Evolutionary conservation across 2,329 filamentous ascomycete genomes (phyloP).

Genomic region (Fusarium sp.): DNA sequence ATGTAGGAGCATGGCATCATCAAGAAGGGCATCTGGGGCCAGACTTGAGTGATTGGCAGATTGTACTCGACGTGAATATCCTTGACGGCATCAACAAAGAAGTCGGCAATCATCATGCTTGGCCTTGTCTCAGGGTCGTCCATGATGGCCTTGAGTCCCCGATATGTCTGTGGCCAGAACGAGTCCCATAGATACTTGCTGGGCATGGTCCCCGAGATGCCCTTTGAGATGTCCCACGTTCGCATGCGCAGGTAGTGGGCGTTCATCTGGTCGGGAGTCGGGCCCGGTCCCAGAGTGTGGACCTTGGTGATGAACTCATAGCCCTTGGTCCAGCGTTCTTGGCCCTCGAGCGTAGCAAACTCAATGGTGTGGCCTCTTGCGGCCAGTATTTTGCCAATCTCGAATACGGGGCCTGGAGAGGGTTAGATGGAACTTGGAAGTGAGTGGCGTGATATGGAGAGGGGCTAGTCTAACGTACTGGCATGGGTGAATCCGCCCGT

Average conservation of each 20-base stretch:
- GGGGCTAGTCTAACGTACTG: background rate
- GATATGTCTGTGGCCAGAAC: background rate
- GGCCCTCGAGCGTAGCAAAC: background rate
- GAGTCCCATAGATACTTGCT: background rate
- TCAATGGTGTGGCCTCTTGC: background rate
- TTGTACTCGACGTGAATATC: background rate
- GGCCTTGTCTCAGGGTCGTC: background rate
- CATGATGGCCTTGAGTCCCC: background rate
- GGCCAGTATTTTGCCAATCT: background rate
- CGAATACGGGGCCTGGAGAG: background rate
- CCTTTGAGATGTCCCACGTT: background rate
- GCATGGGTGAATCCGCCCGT: background rate
- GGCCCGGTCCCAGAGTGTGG: background rate
- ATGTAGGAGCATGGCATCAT: background rate
- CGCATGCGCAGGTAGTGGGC: background rate
- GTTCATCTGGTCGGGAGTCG: background rate
- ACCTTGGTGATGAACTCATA: background rate
- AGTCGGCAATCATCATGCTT: background rate
- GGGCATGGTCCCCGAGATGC: background rate
- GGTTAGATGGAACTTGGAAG: background rate
- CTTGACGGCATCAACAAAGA: background rate
- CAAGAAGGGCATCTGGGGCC: background rate
- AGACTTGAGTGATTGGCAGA: background rate
- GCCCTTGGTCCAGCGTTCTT: background rate
- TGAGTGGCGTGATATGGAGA: background rate